These are phyloP conservation scores for Allium sativum DNA, from an alignment of 106 monocot genomes.

Conservation along the genomic window DNA sequence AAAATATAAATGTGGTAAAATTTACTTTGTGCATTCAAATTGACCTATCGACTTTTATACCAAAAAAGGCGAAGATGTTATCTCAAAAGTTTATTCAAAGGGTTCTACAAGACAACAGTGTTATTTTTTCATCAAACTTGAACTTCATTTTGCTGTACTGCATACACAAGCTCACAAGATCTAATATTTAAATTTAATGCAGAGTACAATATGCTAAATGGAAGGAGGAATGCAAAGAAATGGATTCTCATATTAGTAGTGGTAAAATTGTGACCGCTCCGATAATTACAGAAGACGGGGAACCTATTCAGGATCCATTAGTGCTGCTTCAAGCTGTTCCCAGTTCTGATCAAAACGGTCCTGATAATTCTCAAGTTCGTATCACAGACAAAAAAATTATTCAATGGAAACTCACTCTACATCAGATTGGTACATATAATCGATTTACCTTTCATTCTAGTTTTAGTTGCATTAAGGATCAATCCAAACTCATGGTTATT, in stretches of 20 bases:
- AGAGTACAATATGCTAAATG: constrained; percentile 75
- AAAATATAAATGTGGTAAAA: too few relatives aligned
- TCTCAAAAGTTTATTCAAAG: too few relatives aligned
- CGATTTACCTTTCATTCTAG: neutral
- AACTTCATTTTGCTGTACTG: too few relatives aligned
- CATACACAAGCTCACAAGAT: neutral
- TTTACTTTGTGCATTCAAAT: too few relatives aligned
- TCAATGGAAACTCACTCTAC: constrained; percentile 90
- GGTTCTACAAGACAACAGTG: too few relatives aligned
- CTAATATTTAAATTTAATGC: constrained; percentile 13
- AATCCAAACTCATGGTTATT: too few relatives aligned
- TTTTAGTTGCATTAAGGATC: too few relatives aligned
- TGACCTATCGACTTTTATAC: too few relatives aligned
- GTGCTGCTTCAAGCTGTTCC: constrained; percentile 55
- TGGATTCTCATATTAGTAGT: constrained; percentile 87
- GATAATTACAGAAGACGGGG: constrained; percentile 80
- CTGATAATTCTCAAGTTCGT: neutral
- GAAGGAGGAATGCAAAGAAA: constrained; percentile 73
- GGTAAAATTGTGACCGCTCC: constrained; percentile 85
- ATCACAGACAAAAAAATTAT: constrained; percentile 63
- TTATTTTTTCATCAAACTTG: too few relatives aligned
- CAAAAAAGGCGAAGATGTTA: too few relatives aligned
- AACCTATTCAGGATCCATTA: constrained; percentile 70
- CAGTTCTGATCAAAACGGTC: constrained; percentile 1
- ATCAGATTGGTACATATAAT: constrained; percentile 81